A percentile compares a stretch with the other conserved stretches of the same genome.
Conservation (phyloP, 1,139 yeast genomes). For the Lodderomyces theae region DNA sequence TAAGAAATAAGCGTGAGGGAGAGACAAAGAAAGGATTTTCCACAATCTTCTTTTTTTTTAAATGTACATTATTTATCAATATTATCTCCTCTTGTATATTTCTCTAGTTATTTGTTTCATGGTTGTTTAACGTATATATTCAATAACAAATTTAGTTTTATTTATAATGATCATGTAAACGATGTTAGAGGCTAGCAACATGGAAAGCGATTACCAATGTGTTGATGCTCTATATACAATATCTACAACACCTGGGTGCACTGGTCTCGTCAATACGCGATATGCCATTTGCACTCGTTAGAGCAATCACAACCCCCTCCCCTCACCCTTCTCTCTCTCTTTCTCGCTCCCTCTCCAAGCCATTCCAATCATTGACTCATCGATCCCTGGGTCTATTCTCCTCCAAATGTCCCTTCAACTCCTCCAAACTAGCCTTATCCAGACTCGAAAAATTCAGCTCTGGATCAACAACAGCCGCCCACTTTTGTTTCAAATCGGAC, state of each 20-base stretch:
- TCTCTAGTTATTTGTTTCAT: conserved; percentile 1
- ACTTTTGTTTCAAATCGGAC: conserved; percentile 28
- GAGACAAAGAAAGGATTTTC: neutral
- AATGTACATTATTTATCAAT: conserved; percentile 1
- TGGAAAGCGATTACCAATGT: no score
- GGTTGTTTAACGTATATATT: no score
- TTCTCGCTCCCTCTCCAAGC: neutral
- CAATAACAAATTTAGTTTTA: no score
- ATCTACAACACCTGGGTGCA: no score
- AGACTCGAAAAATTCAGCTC: conserved; percentile 9
- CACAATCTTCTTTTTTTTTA: neutral
- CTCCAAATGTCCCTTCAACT: conserved; percentile 9
- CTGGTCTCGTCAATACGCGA: no score
- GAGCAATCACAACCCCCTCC: no score
- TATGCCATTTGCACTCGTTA: no score
- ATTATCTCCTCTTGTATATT: neutral
- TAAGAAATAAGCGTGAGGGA: conserved; percentile 1
- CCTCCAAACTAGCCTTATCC: conserved; percentile 10
- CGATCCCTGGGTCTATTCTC: conserved; percentile 7
- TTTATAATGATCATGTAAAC: neutral
- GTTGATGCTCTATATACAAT: no score
- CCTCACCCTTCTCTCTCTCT: neutral
- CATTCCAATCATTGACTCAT: no score
- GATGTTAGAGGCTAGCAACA: neutral
- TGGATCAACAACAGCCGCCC: conserved; percentile 12